phyloP scores from a whole-genome alignment of 2,329 filamentous ascomycete genomes.

The Fusarium heterosporum region DNA sequence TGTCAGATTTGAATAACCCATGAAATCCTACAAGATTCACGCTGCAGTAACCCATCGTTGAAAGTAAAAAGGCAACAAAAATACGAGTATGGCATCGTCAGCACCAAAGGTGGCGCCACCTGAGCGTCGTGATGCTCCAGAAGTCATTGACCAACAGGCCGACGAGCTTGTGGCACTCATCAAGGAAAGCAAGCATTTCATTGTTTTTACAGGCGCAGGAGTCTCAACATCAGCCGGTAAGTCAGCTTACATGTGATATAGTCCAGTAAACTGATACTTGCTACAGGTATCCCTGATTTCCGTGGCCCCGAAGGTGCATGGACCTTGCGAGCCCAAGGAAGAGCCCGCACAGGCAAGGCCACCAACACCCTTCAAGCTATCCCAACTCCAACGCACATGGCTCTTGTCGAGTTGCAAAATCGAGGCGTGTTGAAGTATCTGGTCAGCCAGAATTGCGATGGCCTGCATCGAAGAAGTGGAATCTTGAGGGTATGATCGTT shows the following conservation, averaged over 20 bases:
- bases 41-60: too few species aligned
- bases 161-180: slow-evolving; percentile 53
- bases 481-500: slow-evolving; percentile 54
- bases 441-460: slow-evolving; percentile 56
- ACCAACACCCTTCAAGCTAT: slow-evolving; percentile 57
- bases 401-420: slow-evolving; percentile 58
- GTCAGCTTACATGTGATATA: accelerated
- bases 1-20: neutral
- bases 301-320: slow-evolving; percentile 60
- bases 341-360: slow-evolving; percentile 48
- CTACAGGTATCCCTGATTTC: slow-evolving; percentile 60
- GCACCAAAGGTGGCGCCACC: slow-evolving; percentile 28
- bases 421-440: slow-evolving; percentile 56
- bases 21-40: too few species aligned
- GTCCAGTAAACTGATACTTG: accelerated
- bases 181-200: slow-evolving; percentile 57
- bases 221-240: slow-evolving; percentile 60
- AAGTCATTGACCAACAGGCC: slow-evolving; percentile 51
- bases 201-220: slow-evolving; percentile 61
- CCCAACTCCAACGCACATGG: slow-evolving; percentile 61
- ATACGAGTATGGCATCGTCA: slow-evolving; percentile 20
- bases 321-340: slow-evolving; percentile 58
- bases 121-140: slow-evolving; percentile 26
- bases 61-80: accelerated
- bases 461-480: slow-evolving; percentile 58